Evolutionary conservation across 2,329 filamentous ascomycete species (phyloP), one percentile per base, ranked within the genome.

Genomic region (Aspergillus costaricaensis): DNA sequence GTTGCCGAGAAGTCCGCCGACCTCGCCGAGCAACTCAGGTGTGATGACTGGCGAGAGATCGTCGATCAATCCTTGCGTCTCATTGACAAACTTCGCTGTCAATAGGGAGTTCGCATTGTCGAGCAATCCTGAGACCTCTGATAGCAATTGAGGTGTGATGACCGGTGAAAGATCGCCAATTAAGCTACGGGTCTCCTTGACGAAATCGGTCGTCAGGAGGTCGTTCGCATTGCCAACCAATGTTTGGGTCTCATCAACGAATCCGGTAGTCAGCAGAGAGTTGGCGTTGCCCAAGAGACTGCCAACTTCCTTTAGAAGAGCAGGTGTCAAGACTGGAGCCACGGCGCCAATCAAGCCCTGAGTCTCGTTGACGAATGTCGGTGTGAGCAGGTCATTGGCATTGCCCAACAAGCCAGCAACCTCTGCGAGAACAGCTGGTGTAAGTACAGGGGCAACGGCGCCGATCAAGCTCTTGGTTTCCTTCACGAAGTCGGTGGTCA

Each of bases 211-310:
- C 3, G 68, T 70, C 55, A 72, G 58, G 9, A 72, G 57, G 52
- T 61, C 59, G 32, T 68, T 66, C 41, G 69, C 68, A 49, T 67
- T 68, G 5, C 53, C 52, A 43, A 71, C 65, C 41, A 71, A 47
- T 19, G 60, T 60, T 30, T 63, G 57, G n/a, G 67, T 67, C 58
- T 72, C 63, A 36, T 76, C 58, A 60, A 74, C 66, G 62, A 74
- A 66, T 48, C 73, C 61, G 54, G 72, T 65, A 43, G 72, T 70
- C 64, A 76, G 62, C 60, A 77, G 58, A 59, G 68, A 51, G 63
- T 72, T 64, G 67, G 73, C 70, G 50, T 68, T 72, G 43, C 23
- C 60, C 25, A 72, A 55, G n/a, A 72, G 54, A 21, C 53, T 49
- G 23, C 63, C 62, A 27, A 72, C 65, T 50, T 70, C 56, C 44